phyloP scores from a whole-genome alignment of 192 early-diverging fungal species.

The Linderina pennispora region DNA sequence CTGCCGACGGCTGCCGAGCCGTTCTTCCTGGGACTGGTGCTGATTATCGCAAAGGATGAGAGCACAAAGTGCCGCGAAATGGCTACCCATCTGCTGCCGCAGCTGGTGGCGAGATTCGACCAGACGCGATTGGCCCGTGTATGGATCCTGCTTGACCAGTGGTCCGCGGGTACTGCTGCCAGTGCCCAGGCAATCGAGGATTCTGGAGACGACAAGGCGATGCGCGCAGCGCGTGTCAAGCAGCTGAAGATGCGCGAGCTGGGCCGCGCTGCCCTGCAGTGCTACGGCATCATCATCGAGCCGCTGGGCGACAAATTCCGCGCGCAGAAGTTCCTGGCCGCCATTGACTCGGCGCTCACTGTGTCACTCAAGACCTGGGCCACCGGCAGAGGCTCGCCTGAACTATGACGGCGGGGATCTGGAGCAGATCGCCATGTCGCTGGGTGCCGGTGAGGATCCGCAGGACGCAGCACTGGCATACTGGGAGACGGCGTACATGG shows the following conservation, averaged over 20 bases:
- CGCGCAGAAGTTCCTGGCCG: conserved; percentile 48
- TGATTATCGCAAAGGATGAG: conserved; percentile 86
- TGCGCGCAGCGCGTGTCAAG: conserved; percentile 1
- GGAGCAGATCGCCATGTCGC: conserved; percentile 48
- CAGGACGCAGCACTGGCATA: conserved; percentile 50
- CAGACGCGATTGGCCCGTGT: conserved; percentile 54
- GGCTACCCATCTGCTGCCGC: conserved; percentile 67
- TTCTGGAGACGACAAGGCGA: neutral
- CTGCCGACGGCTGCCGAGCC: conserved; percentile 72
- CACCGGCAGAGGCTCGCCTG: conserved; percentile 34
- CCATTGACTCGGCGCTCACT: conserved; percentile 46
- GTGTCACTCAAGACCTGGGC: conserved; percentile 43
- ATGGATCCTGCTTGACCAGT: conserved; percentile 67
- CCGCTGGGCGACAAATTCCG: conserved; percentile 61
- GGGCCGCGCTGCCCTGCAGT: conserved; percentile 74
- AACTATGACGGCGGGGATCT: conserved; percentile 21
- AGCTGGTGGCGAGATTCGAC: conserved; percentile 59
- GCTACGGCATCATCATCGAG: conserved; percentile 80
- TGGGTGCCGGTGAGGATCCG: conserved; percentile 23
- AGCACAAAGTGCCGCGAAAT: conserved; percentile 89
- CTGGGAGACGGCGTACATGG: conserved; percentile 87
- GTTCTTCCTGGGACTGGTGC: conserved; percentile 80
- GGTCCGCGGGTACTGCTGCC: conserved; percentile 51
- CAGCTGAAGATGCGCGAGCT: conserved; percentile 51
- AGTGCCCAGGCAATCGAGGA: neutral